A percentile compares a stretch with the other conserved stretches of the same genome.
Conservation (phyloP, 768 basidiomycete species). For the Termitomyces sp. region DNA sequence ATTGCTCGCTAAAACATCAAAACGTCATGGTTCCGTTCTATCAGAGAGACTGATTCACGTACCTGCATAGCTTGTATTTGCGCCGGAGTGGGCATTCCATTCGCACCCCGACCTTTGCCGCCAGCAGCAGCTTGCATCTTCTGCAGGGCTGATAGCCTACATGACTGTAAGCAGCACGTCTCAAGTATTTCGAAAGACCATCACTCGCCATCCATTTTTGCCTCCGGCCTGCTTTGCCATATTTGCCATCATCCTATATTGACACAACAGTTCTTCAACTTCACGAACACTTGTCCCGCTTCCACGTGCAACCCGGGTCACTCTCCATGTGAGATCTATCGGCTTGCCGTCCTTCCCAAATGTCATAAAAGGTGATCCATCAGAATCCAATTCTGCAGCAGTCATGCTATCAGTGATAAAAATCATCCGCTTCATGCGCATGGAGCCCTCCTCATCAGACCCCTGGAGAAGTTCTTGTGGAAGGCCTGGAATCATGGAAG, state of each 20-base stretch:
- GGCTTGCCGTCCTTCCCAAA: slow-evolving; percentile 79
- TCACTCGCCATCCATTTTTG: slow-evolving; percentile 84
- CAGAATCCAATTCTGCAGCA: slow-evolving; percentile 87
- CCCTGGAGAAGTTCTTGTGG: slow-evolving; percentile 88
- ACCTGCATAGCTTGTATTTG: slow-evolving; percentile 96
- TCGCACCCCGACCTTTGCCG: slow-evolving; percentile 80
- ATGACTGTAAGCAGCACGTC: background rate
- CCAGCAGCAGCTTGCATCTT: slow-evolving; percentile 88
- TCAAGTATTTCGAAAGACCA: background rate
- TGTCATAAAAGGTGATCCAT: slow-evolving; percentile 89
- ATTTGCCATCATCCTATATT: slow-evolving; percentile 98
- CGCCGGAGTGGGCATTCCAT: slow-evolving; percentile 86
- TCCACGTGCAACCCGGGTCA: slow-evolving; percentile 85
- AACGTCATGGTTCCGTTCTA: background rate
- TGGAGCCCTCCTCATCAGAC: slow-evolving; percentile 87
- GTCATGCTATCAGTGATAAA: slow-evolving; percentile 99
- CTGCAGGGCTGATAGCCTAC: slow-evolving; percentile 80
- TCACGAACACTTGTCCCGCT: slow-evolving; percentile 94
- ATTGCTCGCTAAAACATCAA: slow-evolving; percentile 61
- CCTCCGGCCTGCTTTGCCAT: slow-evolving; percentile 99
- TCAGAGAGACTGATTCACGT: slow-evolving; percentile 18
- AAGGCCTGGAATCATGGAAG: slow-evolving; percentile 97
- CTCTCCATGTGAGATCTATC: slow-evolving; percentile 82
- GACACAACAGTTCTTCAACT: slow-evolving; percentile 95
- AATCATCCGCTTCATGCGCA: slow-evolving; percentile 95